phyloP scores from a whole-genome alignment of 139 green algal species.

The Ostreobium quekettii region DNA sequence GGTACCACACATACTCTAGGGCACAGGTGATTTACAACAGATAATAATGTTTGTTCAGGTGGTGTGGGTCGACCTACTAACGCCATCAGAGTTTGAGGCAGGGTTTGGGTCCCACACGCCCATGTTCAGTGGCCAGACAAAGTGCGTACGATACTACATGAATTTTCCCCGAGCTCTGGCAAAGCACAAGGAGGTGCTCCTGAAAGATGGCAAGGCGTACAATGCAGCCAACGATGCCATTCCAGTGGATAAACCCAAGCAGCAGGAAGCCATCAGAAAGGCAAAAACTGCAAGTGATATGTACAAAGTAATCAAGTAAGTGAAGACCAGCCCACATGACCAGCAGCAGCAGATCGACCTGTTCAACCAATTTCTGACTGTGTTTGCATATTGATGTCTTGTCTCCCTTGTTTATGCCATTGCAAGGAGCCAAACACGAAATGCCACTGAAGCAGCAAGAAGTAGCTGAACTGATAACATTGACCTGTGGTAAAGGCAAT shows the following conservation, averaged over 20 bases:
- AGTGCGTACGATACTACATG: conserved; percentile 88
- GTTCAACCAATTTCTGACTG: no score
- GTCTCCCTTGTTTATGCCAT: no score
- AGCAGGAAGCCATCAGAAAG: conserved; percentile 34
- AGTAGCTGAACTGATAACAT: no score
- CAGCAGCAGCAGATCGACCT: no score
- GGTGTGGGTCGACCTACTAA: conserved; percentile 91
- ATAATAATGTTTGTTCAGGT: no score
- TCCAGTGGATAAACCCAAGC: conserved; percentile 31
- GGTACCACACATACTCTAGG: no score
- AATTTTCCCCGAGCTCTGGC: conserved; percentile 46
- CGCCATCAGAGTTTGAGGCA: conserved; percentile 65
- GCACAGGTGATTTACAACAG: no score
- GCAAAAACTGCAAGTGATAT: conserved; percentile 56
- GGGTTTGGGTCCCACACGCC: conserved; percentile 87
- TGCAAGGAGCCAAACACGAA: no score
- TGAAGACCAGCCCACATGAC: no score
- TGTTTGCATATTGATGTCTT: no score
- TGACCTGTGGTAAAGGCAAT: no score
- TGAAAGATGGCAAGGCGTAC: conserved; percentile 26
- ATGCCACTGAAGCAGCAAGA: no score
- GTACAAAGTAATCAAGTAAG: conserved; percentile 46
- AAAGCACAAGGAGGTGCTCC: conserved; percentile 17
- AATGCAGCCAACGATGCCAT: conserved; percentile 52
- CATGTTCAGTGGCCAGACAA: conserved; percentile 85